Percentiles rank a stretch among this genome's conserved stretches.
These are phyloP conservation scores for Somion occarium DNA, from an alignment of 1,284 basidiomycete genomes.

Conservation along the genomic window DNA sequence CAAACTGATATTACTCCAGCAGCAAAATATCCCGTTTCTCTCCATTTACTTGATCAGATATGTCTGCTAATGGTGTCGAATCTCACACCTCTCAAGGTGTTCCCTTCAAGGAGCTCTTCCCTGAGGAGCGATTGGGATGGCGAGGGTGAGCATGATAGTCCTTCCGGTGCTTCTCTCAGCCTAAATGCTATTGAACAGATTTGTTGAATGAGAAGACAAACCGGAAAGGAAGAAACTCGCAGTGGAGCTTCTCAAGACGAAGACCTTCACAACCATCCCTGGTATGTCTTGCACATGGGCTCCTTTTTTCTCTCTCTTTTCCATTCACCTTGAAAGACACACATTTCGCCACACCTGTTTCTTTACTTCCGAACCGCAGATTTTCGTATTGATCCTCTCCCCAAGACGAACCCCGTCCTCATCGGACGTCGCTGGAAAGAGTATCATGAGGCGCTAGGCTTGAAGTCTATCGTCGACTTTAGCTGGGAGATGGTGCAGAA, in stretches of 20 bases:
- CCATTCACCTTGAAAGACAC: not conserved
- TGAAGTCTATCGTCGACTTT: constrained; percentile 41
- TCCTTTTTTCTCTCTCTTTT: not conserved
- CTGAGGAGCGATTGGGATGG: constrained; percentile 33
- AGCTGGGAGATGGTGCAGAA: constrained; percentile 50
- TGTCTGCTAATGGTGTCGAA: not conserved
- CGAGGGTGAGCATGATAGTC: constrained; percentile 24
- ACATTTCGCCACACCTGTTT: not conserved
- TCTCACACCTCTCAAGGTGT: constrained; percentile 12
- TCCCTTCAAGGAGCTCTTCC: constrained; percentile 25
- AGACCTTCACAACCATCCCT: constrained; percentile 38
- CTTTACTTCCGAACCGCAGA: constrained; percentile 26
- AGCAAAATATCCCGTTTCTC: not conserved
- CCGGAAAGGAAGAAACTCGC: constrained; percentile 41
- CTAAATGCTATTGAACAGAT: constrained; percentile 23
- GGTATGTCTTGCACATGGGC: constrained; percentile 23
- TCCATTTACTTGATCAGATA: not conserved
- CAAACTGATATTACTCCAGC: not conserved
- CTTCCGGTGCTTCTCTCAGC: not conserved
- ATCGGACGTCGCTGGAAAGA: constrained; percentile 51
- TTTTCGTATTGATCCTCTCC: constrained; percentile 47
- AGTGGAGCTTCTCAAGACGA: constrained; percentile 33
- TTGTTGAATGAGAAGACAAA: constrained; percentile 45
- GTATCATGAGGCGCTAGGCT: constrained; percentile 47
- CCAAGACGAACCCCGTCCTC: constrained; percentile 47